Evolutionary conservation across 1,284 basidiomycete species (phyloP), one percentile per base, ranked within the genome.

Genomic region (Melampsora medusae): DNA sequence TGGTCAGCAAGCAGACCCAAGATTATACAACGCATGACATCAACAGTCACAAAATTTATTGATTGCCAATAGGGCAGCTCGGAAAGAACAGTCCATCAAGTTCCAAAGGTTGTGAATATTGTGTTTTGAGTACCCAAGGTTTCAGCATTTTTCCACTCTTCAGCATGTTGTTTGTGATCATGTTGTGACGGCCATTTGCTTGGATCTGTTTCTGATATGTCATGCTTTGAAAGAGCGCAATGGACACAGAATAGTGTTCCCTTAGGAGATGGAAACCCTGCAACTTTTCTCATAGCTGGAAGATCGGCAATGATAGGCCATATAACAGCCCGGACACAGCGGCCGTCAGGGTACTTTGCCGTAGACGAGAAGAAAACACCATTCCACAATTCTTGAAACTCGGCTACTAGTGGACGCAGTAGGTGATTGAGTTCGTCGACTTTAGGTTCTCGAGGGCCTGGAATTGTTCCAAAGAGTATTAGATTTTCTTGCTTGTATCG

Each of bases 401-500:
- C 70, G 2, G 82, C 78, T 3, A 84, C 78, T 6, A 85, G 53
- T 2, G 81, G 82, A 19, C 56, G 10, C 0, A 85, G 46, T 64
- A 81, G 80, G 46, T 81, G 80, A 69, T 84, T 83, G 48, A 83
- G 67, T 19, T 80, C 48, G 9, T 79, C 60, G 2, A 73, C 31
- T 14, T 42, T 61, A 2, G 79, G 80, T 61, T 80, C 78, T 5
- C 33, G 33, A 5, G 78, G 79, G 0, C 80, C 79, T 4, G 81
- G 84, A 83, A 81, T 82, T 12, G 85, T 78, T 0, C 82, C 83
- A 7, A 81, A 82, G 16, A 85, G 79, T 69, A 79, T 85, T n/a
- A 85, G 79, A 64, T 85, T 84, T 66, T 85, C 82, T 1, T 77
- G 56, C n/a, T 79, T 78, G 76, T 82, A 82, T 1, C 84, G 28